Conservation (phyloP, 2,329 filamentous ascomycete species). For the Aspergillus ruber region DNA sequence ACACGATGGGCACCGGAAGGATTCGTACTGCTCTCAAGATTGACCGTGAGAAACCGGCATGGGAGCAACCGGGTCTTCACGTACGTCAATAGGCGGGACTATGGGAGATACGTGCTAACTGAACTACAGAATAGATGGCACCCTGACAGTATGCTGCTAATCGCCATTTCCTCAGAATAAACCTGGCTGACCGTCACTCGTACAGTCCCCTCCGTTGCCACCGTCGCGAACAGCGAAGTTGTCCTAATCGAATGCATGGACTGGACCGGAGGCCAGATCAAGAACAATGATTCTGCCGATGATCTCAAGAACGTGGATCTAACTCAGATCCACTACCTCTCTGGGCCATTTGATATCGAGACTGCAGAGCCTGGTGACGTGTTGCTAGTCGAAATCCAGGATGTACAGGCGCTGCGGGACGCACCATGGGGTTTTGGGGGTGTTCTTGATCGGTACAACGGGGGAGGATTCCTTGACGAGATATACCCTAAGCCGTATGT, state of each 20-base stretch:
- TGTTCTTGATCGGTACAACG: conserved; percentile 71
- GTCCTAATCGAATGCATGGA: conserved; percentile 92
- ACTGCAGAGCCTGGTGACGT: conserved; percentile 79
- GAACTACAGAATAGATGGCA: conserved; percentile 78
- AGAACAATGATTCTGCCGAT: conserved; percentile 83
- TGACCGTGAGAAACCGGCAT: conserved; percentile 63
- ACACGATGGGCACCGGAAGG: conserved; percentile 31
- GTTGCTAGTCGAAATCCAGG: conserved; percentile 81
- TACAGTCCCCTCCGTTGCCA: conserved; percentile 66
- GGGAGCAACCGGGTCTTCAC: conserved; percentile 64
- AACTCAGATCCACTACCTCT: conserved; percentile 79
- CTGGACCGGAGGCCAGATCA: conserved; percentile 73
- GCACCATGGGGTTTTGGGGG: conserved; percentile 88
- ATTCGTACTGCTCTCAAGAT: conserved; percentile 70
- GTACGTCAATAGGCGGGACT: conserved; percentile 43
- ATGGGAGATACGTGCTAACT: conserved; percentile 2
- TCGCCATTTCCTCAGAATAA: neutral
- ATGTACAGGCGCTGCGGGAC: conserved; percentile 81
- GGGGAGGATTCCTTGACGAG: conserved; percentile 83
- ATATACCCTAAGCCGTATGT: conserved; percentile 71
- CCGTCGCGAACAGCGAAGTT: conserved; percentile 74
- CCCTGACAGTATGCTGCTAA: conserved; percentile 63
- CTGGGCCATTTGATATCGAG: conserved; percentile 81
- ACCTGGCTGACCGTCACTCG: neutral
- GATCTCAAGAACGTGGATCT: conserved; percentile 80